Base-by-base conservation (phyloP, 2,329 filamentous ascomycete species). In the Pyricularia pennisetigena region DNA sequence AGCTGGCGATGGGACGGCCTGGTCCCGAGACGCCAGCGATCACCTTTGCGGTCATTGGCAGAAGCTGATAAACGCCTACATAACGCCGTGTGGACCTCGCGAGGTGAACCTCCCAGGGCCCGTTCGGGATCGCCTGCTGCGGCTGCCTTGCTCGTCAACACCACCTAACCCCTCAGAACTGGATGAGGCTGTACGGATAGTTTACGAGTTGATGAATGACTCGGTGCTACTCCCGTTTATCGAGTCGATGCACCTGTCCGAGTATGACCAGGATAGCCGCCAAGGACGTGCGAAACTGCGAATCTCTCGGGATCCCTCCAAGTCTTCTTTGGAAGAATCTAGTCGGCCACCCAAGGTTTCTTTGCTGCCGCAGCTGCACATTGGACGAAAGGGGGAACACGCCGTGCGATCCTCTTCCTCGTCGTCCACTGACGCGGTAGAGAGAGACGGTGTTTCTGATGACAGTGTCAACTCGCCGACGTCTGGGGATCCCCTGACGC, bases 151-250 rank as follows among this genome's bases (percentile, higher is more conserved):
- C 70, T 79, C 84, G 16, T 78, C 81, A 0, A 80, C 83, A 0
- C 93, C 94, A 7, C 90, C 90, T 5, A 81, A 87, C 69, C 94
- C 95, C 0, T 86, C 89, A 59, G 86, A 88, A 68, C 82, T 99
- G 20, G 90, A 96, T 70, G 86, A 91, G 66, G 93, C 95, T 24
- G 91, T 97, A 28, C 86, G 86, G 70, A 96, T 97, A 70, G 92
- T 97, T 59, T 94, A 94, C 77, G 95, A 98, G 73, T 82, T 99
- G 68, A 98, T 99, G 94, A 96, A 97, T 74, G 95, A 98, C 76
- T 97, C 94, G 3, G 92, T 98, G 0, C 83, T 98, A 67, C 89
- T 97, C 0, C 94, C 94, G 0, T 99, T 98, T 76, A 84, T 98
- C 68, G 94, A 97, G 71, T 86, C 85, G 0, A 79, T 85, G n/a